A percentile compares a stretch with the other conserved stretches of the same genome.
phyloP scores from a whole-genome alignment of 805 yeast species.

The Debaryomyces tyrocola region DNA sequence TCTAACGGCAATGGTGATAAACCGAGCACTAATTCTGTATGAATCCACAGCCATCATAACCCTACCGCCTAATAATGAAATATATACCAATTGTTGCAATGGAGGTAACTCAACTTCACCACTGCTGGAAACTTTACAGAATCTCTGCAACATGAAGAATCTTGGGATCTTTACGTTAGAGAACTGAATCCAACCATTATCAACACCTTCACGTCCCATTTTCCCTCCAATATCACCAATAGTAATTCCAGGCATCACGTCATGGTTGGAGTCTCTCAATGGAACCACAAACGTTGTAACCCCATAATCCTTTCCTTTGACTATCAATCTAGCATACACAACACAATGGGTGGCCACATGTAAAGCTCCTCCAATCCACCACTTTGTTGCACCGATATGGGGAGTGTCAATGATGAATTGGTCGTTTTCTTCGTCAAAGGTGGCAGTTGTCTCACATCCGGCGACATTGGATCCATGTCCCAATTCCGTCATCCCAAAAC shows the following conservation, averaged over 20 bases:
- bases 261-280: constrained; percentile 71
- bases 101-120: constrained; percentile 80
- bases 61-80: constrained; percentile 85
- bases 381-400: constrained; percentile 87
- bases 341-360: constrained; percentile 87
- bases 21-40: constrained; percentile 75
- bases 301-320: constrained; percentile 83
- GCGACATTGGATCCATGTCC: constrained; percentile 96
- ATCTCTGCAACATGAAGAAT: constrained; percentile 77
- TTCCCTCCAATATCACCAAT: constrained; percentile 93
- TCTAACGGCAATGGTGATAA: constrained; percentile 80
- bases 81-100: constrained; percentile 83
- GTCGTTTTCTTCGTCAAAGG: constrained; percentile 63
- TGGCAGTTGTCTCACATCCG: constrained; percentile 89
- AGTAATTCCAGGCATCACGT: constrained; percentile 73
- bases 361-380: constrained; percentile 99
- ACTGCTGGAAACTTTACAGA: constrained; percentile 64
- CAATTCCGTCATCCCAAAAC: constrained; percentile 91
- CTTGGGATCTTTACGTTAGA: constrained; percentile 81
- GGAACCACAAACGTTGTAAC: constrained; percentile 93
- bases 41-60: constrained; percentile 89
- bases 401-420: constrained; percentile 83
- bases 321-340: constrained; percentile 82
- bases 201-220: constrained; percentile 96
- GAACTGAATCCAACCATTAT: constrained; percentile 96